Evolutionary conservation across 169 alveolate species (phyloP), one percentile per base, ranked within the genome.

Genomic region (Fabrea salina): DNA sequence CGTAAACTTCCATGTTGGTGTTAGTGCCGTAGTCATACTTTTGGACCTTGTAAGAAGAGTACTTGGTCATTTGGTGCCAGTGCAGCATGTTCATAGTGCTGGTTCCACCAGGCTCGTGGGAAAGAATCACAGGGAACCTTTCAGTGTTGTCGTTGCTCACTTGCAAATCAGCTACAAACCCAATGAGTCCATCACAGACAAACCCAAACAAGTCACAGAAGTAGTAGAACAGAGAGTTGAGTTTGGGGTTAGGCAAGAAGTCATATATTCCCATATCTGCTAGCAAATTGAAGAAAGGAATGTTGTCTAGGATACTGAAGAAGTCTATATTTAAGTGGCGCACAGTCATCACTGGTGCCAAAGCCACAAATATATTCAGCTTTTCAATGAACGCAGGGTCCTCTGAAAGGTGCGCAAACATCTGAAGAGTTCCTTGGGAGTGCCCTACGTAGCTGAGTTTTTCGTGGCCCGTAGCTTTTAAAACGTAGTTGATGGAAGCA

Each of bases 391-490:
- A 59, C 40, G 44, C 79, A 30, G 51, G 50, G 22, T 78, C 68
- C 30, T 80, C 39, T 25, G 85, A 41, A 22, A 84, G 58, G 13
- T 86, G 90, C 43, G 86, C 89, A 37, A 90, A 82, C 79, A 78
- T 74, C 61, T 82, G 76, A 19, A 86, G 35, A 1, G 91, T 85
- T 2, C 95, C 95, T 81, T 90, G 89, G n/a, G 92, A 86, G 85
- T 90, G 95, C 0, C 95, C 95, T 30, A 90, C 58, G 75, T 87
- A 90, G 49, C 79, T 82, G 11, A 87, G 74, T 61, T 87, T 68
- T 32, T 77, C 82, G 3, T 47, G 44, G 13, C 77, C 57, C 37
- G 90, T 80, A 0, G 41, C 40, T 56, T 75, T 53, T 16, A 64
- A 43, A 22, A 87, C 71, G 80, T 83, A 90, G 39, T 83, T 74